phyloP scores from a whole-genome alignment of 495 filamentous ascomycete species.

The Cladorrhinum samala region DNA sequence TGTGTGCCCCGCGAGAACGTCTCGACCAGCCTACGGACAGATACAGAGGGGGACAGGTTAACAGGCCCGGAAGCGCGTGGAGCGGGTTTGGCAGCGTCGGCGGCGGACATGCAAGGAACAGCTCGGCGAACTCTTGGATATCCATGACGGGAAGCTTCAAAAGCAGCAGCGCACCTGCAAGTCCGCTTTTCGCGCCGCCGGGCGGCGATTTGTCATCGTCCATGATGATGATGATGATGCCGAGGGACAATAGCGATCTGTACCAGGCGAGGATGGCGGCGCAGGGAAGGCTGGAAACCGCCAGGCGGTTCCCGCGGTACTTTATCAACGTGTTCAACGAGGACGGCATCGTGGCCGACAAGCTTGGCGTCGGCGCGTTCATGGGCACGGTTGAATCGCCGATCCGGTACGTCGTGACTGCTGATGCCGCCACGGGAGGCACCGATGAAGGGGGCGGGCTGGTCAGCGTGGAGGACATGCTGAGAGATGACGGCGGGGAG shows the following conservation, averaged over 20 bases:
- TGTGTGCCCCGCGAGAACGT: slow-evolving; percentile 53
- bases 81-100: background rate
- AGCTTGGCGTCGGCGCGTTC: slow-evolving; percentile 49
- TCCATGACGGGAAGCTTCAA: slow-evolving; percentile 2
- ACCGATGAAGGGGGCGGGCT: slow-evolving; percentile 50
- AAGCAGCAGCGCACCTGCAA: slow-evolving; percentile 15
- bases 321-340: slow-evolving; percentile 49
- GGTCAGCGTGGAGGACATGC: slow-evolving; percentile 47
- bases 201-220: background rate
- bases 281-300: slow-evolving; percentile 52
- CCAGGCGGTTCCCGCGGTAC: slow-evolving; percentile 45
- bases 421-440: slow-evolving; percentile 45
- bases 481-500: slow-evolving; percentile 40
- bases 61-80: slow-evolving; percentile 2
- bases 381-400: slow-evolving; percentile 50
- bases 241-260: slow-evolving; percentile 40
- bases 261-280: slow-evolving; percentile 47
- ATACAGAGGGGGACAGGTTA: slow-evolving; percentile 27
- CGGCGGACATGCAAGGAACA: slow-evolving; percentile 8
- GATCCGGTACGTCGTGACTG: slow-evolving; percentile 53
- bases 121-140: slow-evolving; percentile 7
- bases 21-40: slow-evolving; percentile 33
- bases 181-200: slow-evolving; percentile 36
- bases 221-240: slow-evolving; percentile 12
- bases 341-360: slow-evolving; percentile 37